Base-by-base conservation (phyloP, 768 basidiomycete genomes). In the Crassisporium funariophilum region DNA sequence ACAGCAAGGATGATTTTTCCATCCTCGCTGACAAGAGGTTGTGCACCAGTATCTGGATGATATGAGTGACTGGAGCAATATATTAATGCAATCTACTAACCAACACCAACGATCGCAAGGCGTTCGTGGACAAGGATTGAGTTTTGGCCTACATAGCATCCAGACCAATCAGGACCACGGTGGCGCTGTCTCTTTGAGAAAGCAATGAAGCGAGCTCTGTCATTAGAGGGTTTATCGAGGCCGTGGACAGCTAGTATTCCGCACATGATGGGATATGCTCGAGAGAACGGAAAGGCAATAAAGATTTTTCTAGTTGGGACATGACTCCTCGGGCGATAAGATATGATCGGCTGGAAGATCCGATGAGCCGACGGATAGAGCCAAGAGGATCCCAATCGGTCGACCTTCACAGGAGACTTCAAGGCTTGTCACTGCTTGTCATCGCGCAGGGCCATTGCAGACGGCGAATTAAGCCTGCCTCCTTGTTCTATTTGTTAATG, bases 151-250 rank as follows among this genome's bases (percentile, higher is more conserved):
- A 94, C 88, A 67, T 83, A 87, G 70, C 91, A 95, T 21, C 97
- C 97, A 11, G 92, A 94, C 97, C 97, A 99, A 70, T 99, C 97
- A 9, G 97, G 97, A 11, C 97, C 97, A 53, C 95, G 85, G 64
- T 97, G 95, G 41, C 95, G 81, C 50, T 91, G 84, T 53, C 83
- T 84, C 71, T 93, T 97, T 9, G 93, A 93, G 58, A 90, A 78
- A 3, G 91, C 86, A 47, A 98, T 84, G 60, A 84, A 87, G 45
- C 75, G 81, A 35, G 85, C 74, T 52, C 95, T 78, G 56, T 86
- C 86, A 17, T 69, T 67, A 27, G 77, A 61, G 25, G 93, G 85
- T 46, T 84, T 86, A 52, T 86, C 76, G 48, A 93, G 67, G 55
- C 88, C 87, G 60, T 94, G 91, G 20, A 83, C 83, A 47, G 88